Evolutionary conservation across 2,329 filamentous ascomycete species (phyloP), one percentile per base, ranked within the genome.

Genomic region (Aspergillus sp.): DNA sequence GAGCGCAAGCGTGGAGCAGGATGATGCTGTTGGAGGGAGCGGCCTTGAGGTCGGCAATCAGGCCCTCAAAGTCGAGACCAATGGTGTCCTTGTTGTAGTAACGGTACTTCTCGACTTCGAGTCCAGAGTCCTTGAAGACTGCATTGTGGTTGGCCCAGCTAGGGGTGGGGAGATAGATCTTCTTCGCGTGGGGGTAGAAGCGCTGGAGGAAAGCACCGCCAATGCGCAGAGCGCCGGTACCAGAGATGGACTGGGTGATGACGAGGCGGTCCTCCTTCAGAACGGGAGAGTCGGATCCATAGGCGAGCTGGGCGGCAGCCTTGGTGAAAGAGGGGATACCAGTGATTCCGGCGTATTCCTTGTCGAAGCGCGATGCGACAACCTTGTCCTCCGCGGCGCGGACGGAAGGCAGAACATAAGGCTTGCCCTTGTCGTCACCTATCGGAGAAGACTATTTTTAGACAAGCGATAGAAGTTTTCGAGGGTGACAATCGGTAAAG

Each of bases 71-170:
- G 85, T 99, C 95, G 68, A 99, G 90, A 60, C 93, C 93, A 77
- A 97, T 98, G 75, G 94, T 98, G 77, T 97, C 89, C 86, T 96
- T 96, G 88, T 98, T 92, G 85, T 98, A 99, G 89, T 99, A 99
- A 73, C 92, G 87, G 87, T 99, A 99, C 83, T 93, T 92, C 82
- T 93, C 89, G 65, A 98, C 93, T 81, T 91, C 86, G 68, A 99
- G 87, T 61, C 93, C 92, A 34, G 92, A 91, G 81, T 98, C 93
- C 81, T 87, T 89, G 88, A 99, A 98, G 79, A 99, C 91, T 67
- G 94, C 93, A 77, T 88, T 91, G 85, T 99, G 95, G 87, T 99
- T 98, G 73, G 94, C 95, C 95, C 95, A 99, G 72, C 92, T 96
- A 56, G 95, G 95, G 60, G 85, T 93, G 65, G 95, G 95, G 77